Evolutionary conservation across 768 basidiomycete genomes (phyloP), one percentile per base, ranked within the genome.

Genomic region (Russula olivacea): DNA sequence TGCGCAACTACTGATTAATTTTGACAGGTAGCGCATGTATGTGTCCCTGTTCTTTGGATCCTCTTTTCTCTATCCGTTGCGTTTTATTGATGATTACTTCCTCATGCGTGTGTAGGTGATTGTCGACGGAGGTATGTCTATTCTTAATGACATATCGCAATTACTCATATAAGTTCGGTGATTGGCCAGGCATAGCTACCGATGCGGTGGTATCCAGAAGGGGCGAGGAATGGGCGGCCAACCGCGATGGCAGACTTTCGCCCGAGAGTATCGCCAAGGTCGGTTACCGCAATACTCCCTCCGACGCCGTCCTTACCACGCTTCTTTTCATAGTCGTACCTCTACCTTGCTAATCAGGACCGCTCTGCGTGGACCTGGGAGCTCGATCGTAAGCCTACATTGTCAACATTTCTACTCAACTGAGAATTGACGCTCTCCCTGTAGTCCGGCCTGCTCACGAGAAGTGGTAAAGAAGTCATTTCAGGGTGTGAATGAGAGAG

Each of bases 361-460:
- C 79, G 82, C 32, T 86, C 86, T 45, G 81, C 86, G 7, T 88
- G 82, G 86, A 85, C 87, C 10, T 91, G 88, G 87, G 89, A 91
- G 70, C 77, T 91, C 32, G 89, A 91, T 66, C 76, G 88, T 89
- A 69, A 76, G 87, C 75, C 21, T 8, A 36, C 3, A 40, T 36
- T 14, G 40, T 12, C 3, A 9, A 25, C 30, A 1, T 19, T n/a
- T 28, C 40, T 1, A 50, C 32, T 30, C 1, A 12, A 19, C 21
- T 21, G 4, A 53, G 17, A 23, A 19, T 32, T 30, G n/a, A 55
- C 6, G 28, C n/a, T 32, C 30, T 30, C 25, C 23, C 38, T 57
- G 2, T 51, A 80, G 79, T 81, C 15, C 81, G 80, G 49, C 79
- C 80, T 51, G 81, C 80, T n/a, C 81, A 81, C 50, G 80, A 81